Evolutionary conservation across 2,329 filamentous ascomycete species (phyloP).

Genomic region (Colletotrichum endophyticum): DNA sequence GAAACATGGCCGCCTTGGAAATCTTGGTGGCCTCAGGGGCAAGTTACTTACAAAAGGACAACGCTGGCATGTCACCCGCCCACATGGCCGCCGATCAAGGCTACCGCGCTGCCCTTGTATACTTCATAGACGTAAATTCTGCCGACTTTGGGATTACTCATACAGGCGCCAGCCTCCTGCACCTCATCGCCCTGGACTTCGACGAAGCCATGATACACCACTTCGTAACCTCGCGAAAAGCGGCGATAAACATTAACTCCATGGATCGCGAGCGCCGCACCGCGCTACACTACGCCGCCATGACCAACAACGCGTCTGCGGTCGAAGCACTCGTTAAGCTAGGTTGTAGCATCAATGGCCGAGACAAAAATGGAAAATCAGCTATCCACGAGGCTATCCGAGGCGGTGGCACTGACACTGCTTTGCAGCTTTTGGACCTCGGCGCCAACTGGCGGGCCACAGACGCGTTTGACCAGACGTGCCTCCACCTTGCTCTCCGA

Average conservation of each 20-base stretch:
- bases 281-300: background rate
- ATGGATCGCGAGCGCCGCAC: background rate
- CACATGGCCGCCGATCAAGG: background rate
- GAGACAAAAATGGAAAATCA: background rate
- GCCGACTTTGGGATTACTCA: background rate
- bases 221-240: background rate
- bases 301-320: background rate
- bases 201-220: accelerated
- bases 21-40: accelerated
- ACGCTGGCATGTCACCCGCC: background rate
- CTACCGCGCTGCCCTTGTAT: background rate
- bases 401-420: background rate
- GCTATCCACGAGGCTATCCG: background rate
- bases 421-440: background rate
- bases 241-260: background rate
- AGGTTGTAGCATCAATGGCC: background rate
- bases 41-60: background rate
- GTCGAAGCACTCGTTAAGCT: background rate
- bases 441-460: background rate
- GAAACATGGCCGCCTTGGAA: background rate
- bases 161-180: background rate
- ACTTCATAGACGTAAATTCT: accelerated
- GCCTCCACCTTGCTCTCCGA: background rate
- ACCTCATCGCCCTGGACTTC: background rate
- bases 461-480: background rate